Evolutionary conservation across 106 monocot species (phyloP).

Genomic region (Vanilla planifolia): DNA sequence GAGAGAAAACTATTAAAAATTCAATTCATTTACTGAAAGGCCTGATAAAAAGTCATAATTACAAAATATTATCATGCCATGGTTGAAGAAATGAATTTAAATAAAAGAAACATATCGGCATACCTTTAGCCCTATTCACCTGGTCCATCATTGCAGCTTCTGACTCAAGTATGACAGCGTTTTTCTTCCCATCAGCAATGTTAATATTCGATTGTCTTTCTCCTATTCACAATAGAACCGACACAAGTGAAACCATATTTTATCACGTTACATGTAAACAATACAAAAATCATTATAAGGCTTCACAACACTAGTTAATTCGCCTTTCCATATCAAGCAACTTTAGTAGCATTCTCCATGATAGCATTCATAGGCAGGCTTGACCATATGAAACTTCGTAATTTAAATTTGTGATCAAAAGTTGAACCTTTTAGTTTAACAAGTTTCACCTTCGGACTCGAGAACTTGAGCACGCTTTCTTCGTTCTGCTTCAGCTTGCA

Average conservation of each 20-base stretch:
- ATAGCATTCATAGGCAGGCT: conserved; percentile 1
- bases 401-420: background rate
- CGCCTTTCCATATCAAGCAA: background rate
- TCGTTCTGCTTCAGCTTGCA: conserved; percentile 99
- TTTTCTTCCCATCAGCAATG: conserved; percentile 71
- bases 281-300: background rate
- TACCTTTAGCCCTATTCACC: conserved; percentile 15
- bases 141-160: conserved; percentile 33
- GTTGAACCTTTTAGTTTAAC: background rate
- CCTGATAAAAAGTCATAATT: too few relatives aligned
- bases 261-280: background rate
- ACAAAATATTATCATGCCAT: too few relatives aligned
- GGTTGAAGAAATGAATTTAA: background rate
- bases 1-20: too few relatives aligned
- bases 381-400: background rate
- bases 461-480: conserved; percentile 96
- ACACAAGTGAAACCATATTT: background rate
- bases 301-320: background rate
- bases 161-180: conserved; percentile 60
- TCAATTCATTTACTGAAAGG: too few relatives aligned
- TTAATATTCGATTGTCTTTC: conserved; percentile 85
- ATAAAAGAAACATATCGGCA: background rate
- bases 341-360: background rate
- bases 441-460: conserved; percentile 84
- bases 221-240: conserved; percentile 42